phyloP scores from a whole-genome alignment of 768 basidiomycete genomes.

The Termitomyces sp. region DNA sequence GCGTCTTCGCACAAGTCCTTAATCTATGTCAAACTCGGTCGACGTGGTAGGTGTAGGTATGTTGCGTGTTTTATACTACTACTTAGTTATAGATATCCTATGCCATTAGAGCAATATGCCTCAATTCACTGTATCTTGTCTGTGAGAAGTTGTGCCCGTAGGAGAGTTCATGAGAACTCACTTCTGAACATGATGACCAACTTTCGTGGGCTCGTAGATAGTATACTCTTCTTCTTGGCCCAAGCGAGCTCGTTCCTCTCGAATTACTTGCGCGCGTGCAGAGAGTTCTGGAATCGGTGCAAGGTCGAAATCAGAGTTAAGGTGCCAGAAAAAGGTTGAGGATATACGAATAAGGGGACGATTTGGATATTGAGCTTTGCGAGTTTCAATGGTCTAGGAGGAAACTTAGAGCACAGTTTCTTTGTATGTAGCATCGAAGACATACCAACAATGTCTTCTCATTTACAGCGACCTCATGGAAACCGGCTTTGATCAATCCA shows the following conservation, averaged over 20 bases:
- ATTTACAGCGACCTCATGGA: slow-evolving; percentile 93
- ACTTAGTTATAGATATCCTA: slow-evolving; percentile 2
- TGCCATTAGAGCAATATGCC: slow-evolving; percentile 71
- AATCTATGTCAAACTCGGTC: slow-evolving; percentile 6
- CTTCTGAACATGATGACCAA: slow-evolving; percentile 87
- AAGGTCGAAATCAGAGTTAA: slow-evolving; percentile 84
- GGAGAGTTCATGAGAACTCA: slow-evolving; percentile 30
- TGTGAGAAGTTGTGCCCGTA: slow-evolving; percentile 6
- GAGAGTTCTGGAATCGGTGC: slow-evolving; percentile 56
- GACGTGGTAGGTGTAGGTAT: background rate
- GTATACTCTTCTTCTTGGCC: slow-evolving; percentile 42
- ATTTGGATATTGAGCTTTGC: slow-evolving; percentile 56
- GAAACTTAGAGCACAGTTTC: background rate
- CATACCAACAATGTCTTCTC: slow-evolving; percentile 70
- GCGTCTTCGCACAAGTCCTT: slow-evolving; percentile 38
- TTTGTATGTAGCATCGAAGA: background rate
- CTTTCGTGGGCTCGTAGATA: slow-evolving; percentile 73
- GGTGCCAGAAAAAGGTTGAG: slow-evolving; percentile 95
- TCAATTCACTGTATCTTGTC: slow-evolving; percentile 58
- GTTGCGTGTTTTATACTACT: background rate
- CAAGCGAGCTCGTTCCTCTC: slow-evolving; percentile 36
- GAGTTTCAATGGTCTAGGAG: slow-evolving; percentile 52
- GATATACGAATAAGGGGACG: slow-evolving; percentile 95
- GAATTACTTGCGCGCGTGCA: slow-evolving; percentile 44
- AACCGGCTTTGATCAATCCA: slow-evolving; percentile 88